phyloP scores from a whole-genome alignment of 176 grass and related monocot species.

The Carex myosuroides region DNA sequence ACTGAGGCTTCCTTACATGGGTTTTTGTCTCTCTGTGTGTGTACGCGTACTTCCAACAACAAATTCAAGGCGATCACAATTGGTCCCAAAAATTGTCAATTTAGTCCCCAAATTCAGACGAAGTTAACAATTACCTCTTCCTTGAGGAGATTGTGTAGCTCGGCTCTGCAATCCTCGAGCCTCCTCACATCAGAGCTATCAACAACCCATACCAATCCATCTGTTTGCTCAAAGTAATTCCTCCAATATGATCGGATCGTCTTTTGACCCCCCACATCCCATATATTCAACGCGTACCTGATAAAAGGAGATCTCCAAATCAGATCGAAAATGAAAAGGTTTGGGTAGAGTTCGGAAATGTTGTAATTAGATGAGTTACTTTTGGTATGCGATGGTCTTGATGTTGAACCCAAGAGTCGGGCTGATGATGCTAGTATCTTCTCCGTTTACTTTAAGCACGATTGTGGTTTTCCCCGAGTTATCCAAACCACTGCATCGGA shows the following conservation, averaged over 20 bases:
- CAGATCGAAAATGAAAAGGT: not conserved
- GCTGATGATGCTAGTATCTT: constrained; percentile 85
- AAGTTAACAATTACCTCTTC: constrained; percentile 55
- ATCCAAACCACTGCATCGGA: constrained; percentile 53
- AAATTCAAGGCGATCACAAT: not conserved
- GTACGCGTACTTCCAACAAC: not conserved
- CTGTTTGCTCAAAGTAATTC: constrained; percentile 98
- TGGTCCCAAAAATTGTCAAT: not conserved
- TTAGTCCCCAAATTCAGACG: not conserved
- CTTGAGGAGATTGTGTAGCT: constrained; percentile 93
- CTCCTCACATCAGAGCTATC: constrained; percentile 79
- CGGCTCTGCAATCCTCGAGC: constrained; percentile 69
- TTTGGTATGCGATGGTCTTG: constrained; percentile 91
- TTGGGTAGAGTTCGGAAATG: not conserved
- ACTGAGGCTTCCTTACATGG: not conserved
- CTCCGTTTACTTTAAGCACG: constrained; percentile 83
- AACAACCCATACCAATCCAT: constrained; percentile 80
- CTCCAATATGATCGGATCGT: constrained; percentile 87
- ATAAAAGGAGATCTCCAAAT: constrained; percentile 7
- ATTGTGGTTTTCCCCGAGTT: constrained; percentile 89
- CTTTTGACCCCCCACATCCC: constrained; percentile 95
- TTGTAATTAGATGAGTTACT: constrained; percentile 26
- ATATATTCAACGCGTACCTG: constrained; percentile 82
- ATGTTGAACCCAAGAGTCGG: constrained; percentile 94
- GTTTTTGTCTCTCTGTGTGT: not conserved